Evolutionary conservation across 805 yeast genomes (phyloP), one percentile per base, ranked within the genome.

Genomic region (Saccharomycopsis fodiens): DNA sequence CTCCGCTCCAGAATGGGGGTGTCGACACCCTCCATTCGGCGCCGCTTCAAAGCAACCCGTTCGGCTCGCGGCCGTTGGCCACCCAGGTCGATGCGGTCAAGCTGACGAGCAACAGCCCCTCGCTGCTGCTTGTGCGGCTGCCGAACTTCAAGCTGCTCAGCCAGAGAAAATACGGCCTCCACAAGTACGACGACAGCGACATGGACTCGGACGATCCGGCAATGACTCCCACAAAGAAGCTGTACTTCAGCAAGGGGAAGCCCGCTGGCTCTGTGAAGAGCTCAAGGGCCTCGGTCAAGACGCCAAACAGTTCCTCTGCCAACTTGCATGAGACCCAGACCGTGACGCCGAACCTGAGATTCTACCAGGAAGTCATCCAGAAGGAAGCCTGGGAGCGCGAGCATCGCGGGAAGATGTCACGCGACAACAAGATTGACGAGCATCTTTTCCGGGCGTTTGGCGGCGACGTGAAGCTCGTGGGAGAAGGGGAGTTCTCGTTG

Each of bases 401-500:
- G 17, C 31, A 22, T 6, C 13, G 13, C 16, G 7, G 16, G n/a
- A n/a, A 39, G 5, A 15, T 21, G 23, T 8, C 8, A 12, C 12
- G 32, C 13, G 20, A 10, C 36, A 17, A 32, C 20, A 32, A 17
- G 29, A 41, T 35, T 22, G 52, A 49, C 34, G 50, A 39, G 2
- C 44, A 30, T 17, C 39, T 50, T n/a, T 30, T 25, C 20, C 30
- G 19, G 10, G 43, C 32, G 30, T 27, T 50, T 12, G 50, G 48
- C 7, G 7, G 15, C 20, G 79, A 81, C 52, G 89, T 91, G 38
- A 70, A 72, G 37, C 64, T 80, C 39, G 67, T 91, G 22, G 96
- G 96, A 2, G 68, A 74, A 31, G 97, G 98, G 19, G 95, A 87
- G 61, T 93, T 93, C 57, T 87, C 96, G 2, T 68, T 78, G 19